Conservation (phyloP, 163 green algal genomes). For the Smithsoniella earleae region DNA sequence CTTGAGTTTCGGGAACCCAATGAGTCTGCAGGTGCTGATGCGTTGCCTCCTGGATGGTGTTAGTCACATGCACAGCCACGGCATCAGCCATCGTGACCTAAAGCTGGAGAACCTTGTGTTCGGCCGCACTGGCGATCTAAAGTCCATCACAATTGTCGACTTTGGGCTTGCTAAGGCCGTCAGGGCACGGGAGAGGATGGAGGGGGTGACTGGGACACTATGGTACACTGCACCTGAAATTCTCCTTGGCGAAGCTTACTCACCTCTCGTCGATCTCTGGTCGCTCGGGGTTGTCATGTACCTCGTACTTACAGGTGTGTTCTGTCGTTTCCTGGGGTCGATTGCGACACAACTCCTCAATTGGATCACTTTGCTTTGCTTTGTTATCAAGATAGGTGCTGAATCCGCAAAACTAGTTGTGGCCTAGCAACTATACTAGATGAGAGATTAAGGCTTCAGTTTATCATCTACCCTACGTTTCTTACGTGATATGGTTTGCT, state of each 20-base stretch:
- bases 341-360: no score
- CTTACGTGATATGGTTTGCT: no score
- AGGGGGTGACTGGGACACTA: constrained; percentile 30
- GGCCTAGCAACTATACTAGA: no score
- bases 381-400: no score
- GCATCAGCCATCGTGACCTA: constrained; percentile 35
- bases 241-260: constrained; percentile 31
- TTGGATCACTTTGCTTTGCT: no score
- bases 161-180: constrained; percentile 35
- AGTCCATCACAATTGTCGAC: constrained; percentile 33
- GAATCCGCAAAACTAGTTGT: no score
- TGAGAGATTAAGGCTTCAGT: no score
- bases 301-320: constrained; percentile 21
- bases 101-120: constrained; percentile 37
- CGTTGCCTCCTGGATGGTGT: constrained; percentile 30
- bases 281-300: constrained; percentile 33
- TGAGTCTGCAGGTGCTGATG: constrained; percentile 30
- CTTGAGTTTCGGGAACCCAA: no score
- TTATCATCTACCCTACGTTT: no score
- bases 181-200: constrained; percentile 31
- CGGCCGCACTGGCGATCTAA: constrained; percentile 20
- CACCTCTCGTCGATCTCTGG: constrained; percentile 33
- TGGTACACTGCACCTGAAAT: constrained; percentile 34
- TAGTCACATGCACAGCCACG: constrained; percentile 32
- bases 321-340: no score